phyloP scores from a whole-genome alignment of 2,329 filamentous ascomycete species.

The Ceratocystis destructans region DNA sequence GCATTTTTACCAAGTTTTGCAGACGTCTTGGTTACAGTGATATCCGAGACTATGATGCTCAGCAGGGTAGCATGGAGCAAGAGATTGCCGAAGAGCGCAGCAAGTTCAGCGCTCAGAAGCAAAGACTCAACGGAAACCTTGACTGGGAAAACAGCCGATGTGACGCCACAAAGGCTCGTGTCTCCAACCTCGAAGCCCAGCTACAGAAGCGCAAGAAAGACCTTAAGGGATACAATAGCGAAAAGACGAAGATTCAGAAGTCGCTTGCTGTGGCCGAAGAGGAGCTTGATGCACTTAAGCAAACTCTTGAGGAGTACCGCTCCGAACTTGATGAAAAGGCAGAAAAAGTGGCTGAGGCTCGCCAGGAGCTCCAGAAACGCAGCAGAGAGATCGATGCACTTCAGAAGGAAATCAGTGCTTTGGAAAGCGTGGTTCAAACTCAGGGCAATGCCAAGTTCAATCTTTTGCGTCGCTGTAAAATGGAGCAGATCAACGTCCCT shows the following conservation, averaged over 20 bases:
- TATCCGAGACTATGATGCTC: slow-evolving; percentile 84
- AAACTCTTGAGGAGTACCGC: slow-evolving; percentile 56
- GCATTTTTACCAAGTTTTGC: slow-evolving; percentile 78
- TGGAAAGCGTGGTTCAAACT: slow-evolving; percentile 79
- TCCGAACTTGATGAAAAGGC: slow-evolving; percentile 53
- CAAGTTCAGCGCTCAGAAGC: slow-evolving; percentile 73
- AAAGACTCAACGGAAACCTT: slow-evolving; percentile 51
- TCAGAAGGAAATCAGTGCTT: slow-evolving; percentile 57
- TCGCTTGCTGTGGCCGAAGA: slow-evolving; percentile 59
- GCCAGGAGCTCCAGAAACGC: slow-evolving; percentile 67
- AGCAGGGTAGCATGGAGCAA: slow-evolving; percentile 83
- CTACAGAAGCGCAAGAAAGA: slow-evolving; percentile 53
- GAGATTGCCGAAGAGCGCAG: slow-evolving; percentile 77
- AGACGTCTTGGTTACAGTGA: slow-evolving; percentile 71
- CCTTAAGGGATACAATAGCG: slow-evolving; percentile 53
- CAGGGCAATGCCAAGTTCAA: slow-evolving; percentile 74
- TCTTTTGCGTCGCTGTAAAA: slow-evolving; percentile 73
- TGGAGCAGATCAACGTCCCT: slow-evolving; percentile 84
- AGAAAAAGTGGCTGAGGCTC: slow-evolving; percentile 64
- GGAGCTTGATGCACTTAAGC: slow-evolving; percentile 61
- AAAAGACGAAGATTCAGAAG: slow-evolving; percentile 63
- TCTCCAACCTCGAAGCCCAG: slow-evolving; percentile 53
- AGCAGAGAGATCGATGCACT: slow-evolving; percentile 66
- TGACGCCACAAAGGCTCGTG: slow-evolving; percentile 49
- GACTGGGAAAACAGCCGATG: slow-evolving; percentile 42